Evolutionary conservation across 306 rosid species (phyloP), one percentile per base, ranked within the genome.

Genomic region (Gleditsia sinensis): DNA sequence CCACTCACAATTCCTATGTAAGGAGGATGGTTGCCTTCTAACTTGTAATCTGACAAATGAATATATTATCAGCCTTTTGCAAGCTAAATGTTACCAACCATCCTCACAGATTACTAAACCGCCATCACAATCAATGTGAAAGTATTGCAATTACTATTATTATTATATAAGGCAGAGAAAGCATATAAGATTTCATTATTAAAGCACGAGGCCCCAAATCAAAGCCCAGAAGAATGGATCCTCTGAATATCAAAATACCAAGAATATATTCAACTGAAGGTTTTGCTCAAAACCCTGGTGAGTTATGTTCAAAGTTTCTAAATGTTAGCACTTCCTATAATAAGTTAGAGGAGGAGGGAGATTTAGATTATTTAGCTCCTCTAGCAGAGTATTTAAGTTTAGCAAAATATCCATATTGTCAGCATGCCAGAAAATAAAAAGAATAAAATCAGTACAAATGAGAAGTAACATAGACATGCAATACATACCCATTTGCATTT

Each of bases 401-500:
- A n/a, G n/a, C n/a, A n/a, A n/a, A n/a, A 45, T 69, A 54, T 68
- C n/a, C 57, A 46, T 55, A 40, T 48, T 39, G 69, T 28, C 46
- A 69, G 53, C 34, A 20, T 34, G 7, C 7, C 20, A 39, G 30
- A 9, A 14, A 66, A 73, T 51, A 39, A 54, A 67, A 58, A 74
- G 7, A 64, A 61, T 48, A 71, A 25, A 39, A 33, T 64, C 65
- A 40, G 39, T 20, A 62, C 28, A 75, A 23, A 54, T 62, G n/a
- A n/a, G 43, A 75, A 54, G 63, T 51, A 39, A 74, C 59, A 78
- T 71, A 63, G 9, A 71, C 23, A 39, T 50, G 9, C 64, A n/a
- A 40, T 46, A 50, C 85, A 58, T 92, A 94, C 99, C 99, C 92
- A 73, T 92, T 92, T 23, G 80, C 95, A 83, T 94, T 94, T 82